Base-by-base conservation (phyloP, 192 early-diverging fungal species). In the Dissophora ornata region DNA sequence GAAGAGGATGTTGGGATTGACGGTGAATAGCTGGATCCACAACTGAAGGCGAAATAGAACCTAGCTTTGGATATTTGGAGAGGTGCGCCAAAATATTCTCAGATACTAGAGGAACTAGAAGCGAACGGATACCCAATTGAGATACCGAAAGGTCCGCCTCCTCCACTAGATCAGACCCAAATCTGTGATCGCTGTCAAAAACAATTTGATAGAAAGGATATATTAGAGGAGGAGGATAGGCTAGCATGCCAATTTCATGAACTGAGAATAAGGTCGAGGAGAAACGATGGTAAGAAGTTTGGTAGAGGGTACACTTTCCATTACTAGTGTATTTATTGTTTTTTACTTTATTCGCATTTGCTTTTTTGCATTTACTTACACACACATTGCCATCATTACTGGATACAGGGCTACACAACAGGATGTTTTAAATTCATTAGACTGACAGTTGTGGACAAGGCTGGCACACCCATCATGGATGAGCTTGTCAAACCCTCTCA, bases 381-480 rank as follows among this genome's bases (percentile, higher is more conserved):
- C 13, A 2, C 46, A 4, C 18, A 26, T 2, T 25, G 12, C 21
- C 41, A n/a, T 45, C 57, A 8, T 19, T 30, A 22, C 3, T 21
- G 8, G 18, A 10, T 13, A 7, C 41, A 88, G 87, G 83, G 86
- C 9, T 92, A 92, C 56, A 92, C 90, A 2, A 84, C 82, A 12
- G 82, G 74, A 1, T 90, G 90, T 4, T 87, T 91, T 79, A 90
- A 92, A 52, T 53, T 90, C 56, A 87, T 87, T 19, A 79, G 90
- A 32, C 56, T 91, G 10, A 87, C 87, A 1, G 85, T 86, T 12
- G 56, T 90, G 9, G 84, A 84, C 38, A 62, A 77, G 30, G n/a
- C 67, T 8, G 82, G 82, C 16, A 78, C 84, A 9, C 49, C 66
- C 2, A 40, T 92, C 10, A 19, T 92, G 49, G 90, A 92, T 80